These are phyloP conservation scores for Botrytis tulipae DNA, from an alignment of 2,329 filamentous ascomycete species.

Conservation along the genomic window DNA sequence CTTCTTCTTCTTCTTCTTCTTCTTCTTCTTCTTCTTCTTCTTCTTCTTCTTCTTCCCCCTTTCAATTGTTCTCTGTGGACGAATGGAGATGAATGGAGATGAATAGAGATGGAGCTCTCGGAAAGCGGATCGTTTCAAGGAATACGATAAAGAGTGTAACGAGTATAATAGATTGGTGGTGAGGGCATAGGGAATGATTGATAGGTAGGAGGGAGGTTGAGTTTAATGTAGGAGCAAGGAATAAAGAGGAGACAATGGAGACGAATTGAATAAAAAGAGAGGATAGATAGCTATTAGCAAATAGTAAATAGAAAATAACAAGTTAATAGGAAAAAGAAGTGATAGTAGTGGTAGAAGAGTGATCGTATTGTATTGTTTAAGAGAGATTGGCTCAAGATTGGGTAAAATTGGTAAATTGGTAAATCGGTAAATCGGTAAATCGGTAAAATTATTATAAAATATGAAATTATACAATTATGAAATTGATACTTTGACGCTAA, in stretches of 20 bases:
- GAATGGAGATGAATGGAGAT: too few species aligned
- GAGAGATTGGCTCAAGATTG: not conserved
- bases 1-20: too few species aligned
- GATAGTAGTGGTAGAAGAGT: not conserved
- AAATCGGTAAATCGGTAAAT: too few species aligned
- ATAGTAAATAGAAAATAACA: too few species aligned
- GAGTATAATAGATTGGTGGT: slow-evolving; percentile 5
- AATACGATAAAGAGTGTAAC: slow-evolving; percentile 16
- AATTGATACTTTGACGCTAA: not conserved
- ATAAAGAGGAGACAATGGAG: not conserved
- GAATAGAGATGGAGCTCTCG: not conserved
- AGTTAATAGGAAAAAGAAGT: not conserved
- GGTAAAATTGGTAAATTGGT: not conserved
- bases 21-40: not conserved
- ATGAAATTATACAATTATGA: not conserved
- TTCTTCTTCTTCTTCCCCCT: not conserved
- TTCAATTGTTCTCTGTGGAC: not conserved
- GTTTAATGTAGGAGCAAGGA: not conserved
- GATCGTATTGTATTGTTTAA: not conserved
- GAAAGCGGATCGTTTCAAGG: slow-evolving; percentile 9
- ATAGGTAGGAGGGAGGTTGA: not conserved
- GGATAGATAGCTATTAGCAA: not conserved
- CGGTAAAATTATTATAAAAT: too few species aligned
- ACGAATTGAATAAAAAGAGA: not conserved
- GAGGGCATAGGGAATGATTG: slow-evolving; percentile 17